phyloP scores from a whole-genome alignment of 1,284 basidiomycete genomes.

The Melanopsichium pennsylvanicum region DNA sequence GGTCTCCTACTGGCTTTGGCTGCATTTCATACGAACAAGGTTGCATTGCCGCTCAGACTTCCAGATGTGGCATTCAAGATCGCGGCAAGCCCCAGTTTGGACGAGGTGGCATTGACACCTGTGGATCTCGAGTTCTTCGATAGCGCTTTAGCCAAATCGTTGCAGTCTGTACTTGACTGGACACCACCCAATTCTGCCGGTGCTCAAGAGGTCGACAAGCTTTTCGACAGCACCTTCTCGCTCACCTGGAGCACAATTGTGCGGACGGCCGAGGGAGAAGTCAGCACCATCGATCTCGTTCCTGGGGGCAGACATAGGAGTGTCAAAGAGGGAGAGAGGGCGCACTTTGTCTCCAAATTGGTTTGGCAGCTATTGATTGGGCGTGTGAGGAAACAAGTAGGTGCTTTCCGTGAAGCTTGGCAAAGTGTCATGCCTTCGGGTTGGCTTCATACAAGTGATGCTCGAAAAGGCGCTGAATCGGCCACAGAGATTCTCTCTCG shows the following conservation, averaged over 20 bases:
- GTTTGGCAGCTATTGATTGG: slow-evolving; percentile 29
- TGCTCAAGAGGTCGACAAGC: background rate
- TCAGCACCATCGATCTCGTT: slow-evolving; percentile 28
- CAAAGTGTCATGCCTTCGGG: slow-evolving; percentile 18
- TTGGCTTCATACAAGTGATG: slow-evolving; percentile 1
- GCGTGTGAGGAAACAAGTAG: slow-evolving; percentile 17
- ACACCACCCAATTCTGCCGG: background rate
- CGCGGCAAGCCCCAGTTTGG: slow-evolving; percentile 1
- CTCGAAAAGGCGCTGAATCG: slow-evolving; percentile 2
- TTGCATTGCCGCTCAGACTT: slow-evolving; percentile 31
- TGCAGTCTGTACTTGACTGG: slow-evolving; percentile 35
- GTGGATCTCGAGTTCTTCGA: slow-evolving; percentile 35
- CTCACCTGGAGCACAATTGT: slow-evolving; percentile 40
- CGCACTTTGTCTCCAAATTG: slow-evolving; percentile 23
- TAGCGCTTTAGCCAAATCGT: slow-evolving; percentile 26
- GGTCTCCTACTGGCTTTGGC: slow-evolving; percentile 47
- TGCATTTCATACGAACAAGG: slow-evolving; percentile 39
- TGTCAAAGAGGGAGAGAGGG: slow-evolving; percentile 22
- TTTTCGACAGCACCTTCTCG: slow-evolving; percentile 33
- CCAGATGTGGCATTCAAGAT: slow-evolving; percentile 39
- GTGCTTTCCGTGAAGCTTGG: slow-evolving; percentile 31
- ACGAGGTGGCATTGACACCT: slow-evolving; percentile 7
- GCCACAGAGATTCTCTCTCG: slow-evolving; percentile 15
- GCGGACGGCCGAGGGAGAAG: slow-evolving; percentile 1
- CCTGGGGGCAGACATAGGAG: slow-evolving; percentile 36